Conservation (phyloP, 2,329 filamentous ascomycete species). For the Sporothrix variecibatus region DNA sequence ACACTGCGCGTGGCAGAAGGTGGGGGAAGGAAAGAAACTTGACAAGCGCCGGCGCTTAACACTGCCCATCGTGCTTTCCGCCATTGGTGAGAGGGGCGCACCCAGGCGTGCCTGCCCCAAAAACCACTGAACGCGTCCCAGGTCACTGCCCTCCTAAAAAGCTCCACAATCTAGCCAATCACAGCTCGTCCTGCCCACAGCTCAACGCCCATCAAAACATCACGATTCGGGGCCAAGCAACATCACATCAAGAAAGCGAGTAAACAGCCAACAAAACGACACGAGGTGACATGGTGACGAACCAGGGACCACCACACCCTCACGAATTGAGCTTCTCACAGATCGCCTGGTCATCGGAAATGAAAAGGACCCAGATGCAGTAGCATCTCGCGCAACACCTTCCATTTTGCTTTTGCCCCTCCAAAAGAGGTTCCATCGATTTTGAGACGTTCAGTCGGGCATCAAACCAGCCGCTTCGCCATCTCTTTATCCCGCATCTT, state of each 20-base stretch:
- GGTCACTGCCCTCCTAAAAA: background rate
- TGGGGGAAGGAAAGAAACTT: slow-evolving; percentile 4
- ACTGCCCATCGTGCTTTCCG: background rate
- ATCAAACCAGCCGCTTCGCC: background rate
- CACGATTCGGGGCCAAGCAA: background rate
- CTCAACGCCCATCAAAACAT: slow-evolving; percentile 16
- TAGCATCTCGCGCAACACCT: slow-evolving; percentile 4
- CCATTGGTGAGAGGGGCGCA: background rate
- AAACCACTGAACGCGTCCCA: slow-evolving; percentile 31
- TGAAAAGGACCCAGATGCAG: background rate
- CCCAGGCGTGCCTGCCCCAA: slow-evolving; percentile 13
- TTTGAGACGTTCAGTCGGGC: background rate
- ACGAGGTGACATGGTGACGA: background rate
- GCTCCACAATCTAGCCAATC: slow-evolving; percentile 8
- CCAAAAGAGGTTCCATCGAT: background rate
- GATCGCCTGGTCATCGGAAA: background rate
- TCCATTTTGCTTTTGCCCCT: background rate
- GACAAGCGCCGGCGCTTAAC: slow-evolving; percentile 28
- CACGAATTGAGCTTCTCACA: background rate
- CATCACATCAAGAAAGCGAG: background rate
- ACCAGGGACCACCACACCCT: slow-evolving; percentile 2
- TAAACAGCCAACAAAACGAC: background rate
- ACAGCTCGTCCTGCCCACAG: background rate
- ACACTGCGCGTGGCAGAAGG: background rate
- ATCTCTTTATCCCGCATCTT: background rate